A percentile compares a stretch with the other conserved stretches of the same genome.
phyloP scores from a whole-genome alignment of 345 rosid species.

The Turritis glabra region DNA sequence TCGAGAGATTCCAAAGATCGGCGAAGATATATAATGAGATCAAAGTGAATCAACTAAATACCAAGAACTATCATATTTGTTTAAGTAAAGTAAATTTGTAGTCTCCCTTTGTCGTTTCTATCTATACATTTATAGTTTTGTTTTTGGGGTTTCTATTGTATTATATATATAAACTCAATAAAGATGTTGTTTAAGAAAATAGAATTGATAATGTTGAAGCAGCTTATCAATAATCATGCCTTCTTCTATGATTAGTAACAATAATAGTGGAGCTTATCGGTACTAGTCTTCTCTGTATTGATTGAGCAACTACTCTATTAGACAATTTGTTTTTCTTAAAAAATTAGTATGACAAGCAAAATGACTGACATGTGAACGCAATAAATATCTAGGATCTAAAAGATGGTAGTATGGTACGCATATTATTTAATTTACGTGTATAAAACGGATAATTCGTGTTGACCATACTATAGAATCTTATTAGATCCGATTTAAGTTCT shows the following conservation, averaged over 20 bases:
- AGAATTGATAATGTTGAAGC: background rate
- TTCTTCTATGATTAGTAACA: slow-evolving; percentile 13
- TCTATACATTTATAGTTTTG: background rate
- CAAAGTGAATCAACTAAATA: background rate
- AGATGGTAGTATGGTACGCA: background rate
- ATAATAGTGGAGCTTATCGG: slow-evolving; percentile 12
- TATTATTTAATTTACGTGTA: background rate
- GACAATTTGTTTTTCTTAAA: background rate
- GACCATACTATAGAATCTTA: slow-evolving; percentile 11
- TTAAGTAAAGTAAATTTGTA: background rate
- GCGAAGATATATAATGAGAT: slow-evolving; percentile 8
- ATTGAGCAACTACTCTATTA: slow-evolving; percentile 18
- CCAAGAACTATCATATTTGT: background rate
- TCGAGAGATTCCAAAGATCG: background rate
- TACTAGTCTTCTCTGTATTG: slow-evolving; percentile 11
- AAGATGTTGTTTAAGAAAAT: background rate
- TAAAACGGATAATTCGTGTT: slow-evolving; percentile 10
- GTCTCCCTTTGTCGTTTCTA: background rate
- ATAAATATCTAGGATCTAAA: slow-evolving; percentile 7
- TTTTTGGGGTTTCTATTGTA: background rate
- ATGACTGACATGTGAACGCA: slow-evolving; percentile 14
- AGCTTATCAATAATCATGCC: slow-evolving; percentile 1
- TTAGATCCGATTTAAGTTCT: slow-evolving; percentile 21
- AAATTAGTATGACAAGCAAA: too few species aligned
- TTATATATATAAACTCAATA: background rate